Percentiles rank a stretch among this genome's conserved stretches.
Evolutionary conservation across 2,329 filamentous ascomycete genomes (phyloP).

Genomic region (Tolypocladium pustulatum): DNA sequence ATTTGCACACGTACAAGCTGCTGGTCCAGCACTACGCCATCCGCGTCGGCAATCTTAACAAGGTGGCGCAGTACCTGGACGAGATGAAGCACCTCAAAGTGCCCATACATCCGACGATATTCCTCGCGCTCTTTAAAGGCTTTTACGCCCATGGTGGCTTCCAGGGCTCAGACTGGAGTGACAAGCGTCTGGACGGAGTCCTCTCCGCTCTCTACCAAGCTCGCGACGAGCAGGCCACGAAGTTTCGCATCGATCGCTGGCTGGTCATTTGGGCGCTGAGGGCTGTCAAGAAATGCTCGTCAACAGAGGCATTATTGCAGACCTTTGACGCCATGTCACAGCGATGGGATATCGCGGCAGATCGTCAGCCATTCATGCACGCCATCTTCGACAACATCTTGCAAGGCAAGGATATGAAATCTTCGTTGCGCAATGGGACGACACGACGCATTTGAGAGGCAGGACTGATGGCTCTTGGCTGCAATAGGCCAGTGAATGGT

Average conservation of each 20-base stretch:
- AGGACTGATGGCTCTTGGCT: slow-evolving; percentile 18
- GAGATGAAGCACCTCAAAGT: slow-evolving; percentile 69
- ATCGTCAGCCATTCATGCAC: slow-evolving; percentile 35
- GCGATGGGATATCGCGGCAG: slow-evolving; percentile 34
- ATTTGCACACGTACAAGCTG: slow-evolving; percentile 70
- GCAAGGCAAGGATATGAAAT: slow-evolving; percentile 19
- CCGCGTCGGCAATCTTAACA: slow-evolving; percentile 58
- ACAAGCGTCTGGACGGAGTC: slow-evolving; percentile 54
- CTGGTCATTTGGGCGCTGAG: slow-evolving; percentile 49
- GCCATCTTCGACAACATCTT: slow-evolving; percentile 33
- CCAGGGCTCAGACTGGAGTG: slow-evolving; percentile 59
- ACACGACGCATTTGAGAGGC: slow-evolving; percentile 10
- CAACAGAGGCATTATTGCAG: slow-evolving; percentile 37
- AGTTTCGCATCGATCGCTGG: slow-evolving; percentile 47
- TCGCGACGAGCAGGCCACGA: slow-evolving; percentile 33
- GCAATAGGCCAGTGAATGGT: slow-evolving; percentile 10
- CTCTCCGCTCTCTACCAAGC: slow-evolving; percentile 54
- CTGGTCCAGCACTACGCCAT: slow-evolving; percentile 66
- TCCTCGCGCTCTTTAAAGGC: slow-evolving; percentile 71
- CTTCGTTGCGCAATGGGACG: slow-evolving; percentile 14
- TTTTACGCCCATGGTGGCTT: slow-evolving; percentile 64
- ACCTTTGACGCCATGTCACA: slow-evolving; percentile 40
- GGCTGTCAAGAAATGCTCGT: slow-evolving; percentile 54
- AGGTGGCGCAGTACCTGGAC: slow-evolving; percentile 59
- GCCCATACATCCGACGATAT: slow-evolving; percentile 64